Conservation (phyloP, 129 eudicot species). For the Ambrosia artemisiifolia region DNA sequence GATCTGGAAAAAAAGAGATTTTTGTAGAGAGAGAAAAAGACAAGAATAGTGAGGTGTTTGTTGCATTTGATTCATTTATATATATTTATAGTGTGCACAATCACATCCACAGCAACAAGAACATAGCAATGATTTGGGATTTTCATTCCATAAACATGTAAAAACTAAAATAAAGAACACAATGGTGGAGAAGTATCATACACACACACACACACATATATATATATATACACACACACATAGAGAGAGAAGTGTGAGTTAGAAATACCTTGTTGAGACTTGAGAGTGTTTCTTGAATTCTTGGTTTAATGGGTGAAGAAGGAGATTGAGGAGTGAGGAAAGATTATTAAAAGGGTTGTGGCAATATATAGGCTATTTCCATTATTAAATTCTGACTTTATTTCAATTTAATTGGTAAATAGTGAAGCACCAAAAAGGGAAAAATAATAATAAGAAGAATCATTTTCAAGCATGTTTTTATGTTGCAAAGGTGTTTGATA, state of each 20-base stretch:
- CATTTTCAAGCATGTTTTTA: too few relatives aligned
- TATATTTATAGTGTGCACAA: constrained; percentile 7
- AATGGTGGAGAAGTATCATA: too few relatives aligned
- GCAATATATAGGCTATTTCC: constrained; percentile 12
- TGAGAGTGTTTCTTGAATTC: background rate
- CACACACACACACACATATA: too few relatives aligned
- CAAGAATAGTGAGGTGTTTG: constrained; percentile 11
- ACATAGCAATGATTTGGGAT: constrained; percentile 1
- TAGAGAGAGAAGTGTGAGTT: constrained; percentile 10
- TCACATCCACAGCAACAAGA: constrained; percentile 14
- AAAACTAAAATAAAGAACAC: background rate
- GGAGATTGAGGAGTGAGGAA: constrained; percentile 9
- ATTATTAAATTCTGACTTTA: background rate
- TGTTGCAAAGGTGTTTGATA: too few relatives aligned
- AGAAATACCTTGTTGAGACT: constrained; percentile 15
- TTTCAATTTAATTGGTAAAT: background rate
- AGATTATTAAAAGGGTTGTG: constrained; percentile 3
- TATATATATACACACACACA: background rate
- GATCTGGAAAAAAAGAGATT: constrained; percentile 16
- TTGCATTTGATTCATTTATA: constrained; percentile 7
- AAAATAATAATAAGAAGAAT: too few relatives aligned
- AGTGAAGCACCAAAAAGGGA: too few relatives aligned
- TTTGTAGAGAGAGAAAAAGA: constrained; percentile 5
- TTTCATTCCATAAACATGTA: constrained; percentile 2
- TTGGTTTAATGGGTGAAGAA: too few relatives aligned